Percentiles rank a stretch among this genome's conserved stretches.
These are phyloP conservation scores for Blepharisma stoltei DNA, from an alignment of 73 alveolate species.

Conservation along the genomic window DNA sequence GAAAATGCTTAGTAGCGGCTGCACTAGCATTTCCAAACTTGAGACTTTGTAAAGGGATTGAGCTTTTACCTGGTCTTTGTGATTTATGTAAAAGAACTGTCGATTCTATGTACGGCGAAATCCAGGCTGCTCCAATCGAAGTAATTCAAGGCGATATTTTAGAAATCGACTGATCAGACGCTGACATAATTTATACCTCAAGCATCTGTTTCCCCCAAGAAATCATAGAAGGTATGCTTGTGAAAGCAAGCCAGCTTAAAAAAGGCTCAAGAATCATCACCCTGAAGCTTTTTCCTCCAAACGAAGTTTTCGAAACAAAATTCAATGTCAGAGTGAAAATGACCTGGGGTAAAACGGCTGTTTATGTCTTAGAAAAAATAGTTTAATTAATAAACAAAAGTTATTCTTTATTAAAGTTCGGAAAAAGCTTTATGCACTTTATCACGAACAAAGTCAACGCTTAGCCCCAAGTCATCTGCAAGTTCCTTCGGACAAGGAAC, in stretches of 20 bases:
- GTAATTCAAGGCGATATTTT: slow-evolving; percentile 39
- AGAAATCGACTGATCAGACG: slow-evolving; percentile 42
- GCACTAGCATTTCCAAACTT: slow-evolving; percentile 34
- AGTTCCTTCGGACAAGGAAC: too few species aligned
- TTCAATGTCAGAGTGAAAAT: slow-evolving; percentile 41
- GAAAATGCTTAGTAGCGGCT: slow-evolving; percentile 34
- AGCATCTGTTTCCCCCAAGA: slow-evolving; percentile 60
- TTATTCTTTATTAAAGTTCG: too few species aligned
- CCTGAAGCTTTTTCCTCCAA: slow-evolving; percentile 31
- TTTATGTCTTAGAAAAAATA: neutral
- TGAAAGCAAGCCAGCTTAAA: slow-evolving; percentile 27
- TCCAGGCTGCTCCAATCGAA: slow-evolving; percentile 26
- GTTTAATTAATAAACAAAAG: neutral
- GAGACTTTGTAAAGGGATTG: slow-evolving; percentile 36
- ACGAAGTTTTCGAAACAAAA: slow-evolving; percentile 29
- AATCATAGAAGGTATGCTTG: slow-evolving; percentile 38
- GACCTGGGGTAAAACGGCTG: slow-evolving; percentile 49
- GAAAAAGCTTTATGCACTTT: too few species aligned
- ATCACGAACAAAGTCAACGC: too few species aligned
- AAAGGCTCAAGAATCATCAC: slow-evolving; percentile 45
- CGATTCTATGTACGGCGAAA: neutral
- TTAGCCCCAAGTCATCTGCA: too few species aligned
- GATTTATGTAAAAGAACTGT: slow-evolving; percentile 16
- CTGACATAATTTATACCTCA: slow-evolving; percentile 44
- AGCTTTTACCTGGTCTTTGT: slow-evolving; percentile 33